These are phyloP conservation scores for Taxillus chinensis DNA, from an alignment of 164 flowering plant species.

Conservation along the genomic window DNA sequence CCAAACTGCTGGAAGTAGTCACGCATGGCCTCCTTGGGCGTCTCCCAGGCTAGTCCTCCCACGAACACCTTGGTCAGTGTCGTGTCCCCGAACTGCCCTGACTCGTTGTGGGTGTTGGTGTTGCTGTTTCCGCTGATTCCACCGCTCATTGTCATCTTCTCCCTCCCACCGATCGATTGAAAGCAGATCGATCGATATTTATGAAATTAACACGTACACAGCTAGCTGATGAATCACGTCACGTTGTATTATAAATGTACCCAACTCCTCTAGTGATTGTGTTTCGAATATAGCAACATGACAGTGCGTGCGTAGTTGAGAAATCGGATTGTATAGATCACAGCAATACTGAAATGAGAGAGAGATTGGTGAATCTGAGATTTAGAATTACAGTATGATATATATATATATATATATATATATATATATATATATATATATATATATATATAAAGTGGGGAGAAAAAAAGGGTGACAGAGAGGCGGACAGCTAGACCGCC, in stretches of 20 bases:
- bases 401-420: background rate
- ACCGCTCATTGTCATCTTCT: background rate
- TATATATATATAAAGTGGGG: no score
- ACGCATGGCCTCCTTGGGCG: constrained; percentile 69
- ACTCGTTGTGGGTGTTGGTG: background rate
- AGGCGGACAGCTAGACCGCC: background rate
- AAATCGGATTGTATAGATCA: no score
- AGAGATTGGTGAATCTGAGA: background rate
- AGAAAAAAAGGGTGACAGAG: background rate
- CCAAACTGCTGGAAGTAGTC: constrained; percentile 80
- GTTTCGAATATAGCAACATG: no score
- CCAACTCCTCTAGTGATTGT: no score
- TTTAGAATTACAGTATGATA: background rate
- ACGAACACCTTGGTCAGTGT: constrained; percentile 85
- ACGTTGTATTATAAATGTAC: no score
- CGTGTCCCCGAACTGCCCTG: constrained; percentile 65
- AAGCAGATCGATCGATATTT: background rate
- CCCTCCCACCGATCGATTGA: background rate
- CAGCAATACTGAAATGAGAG: background rate
- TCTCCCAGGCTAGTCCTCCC: constrained; percentile 96
- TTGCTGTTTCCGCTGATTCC: constrained; percentile 2
- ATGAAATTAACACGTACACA: no score
- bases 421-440: background rate
- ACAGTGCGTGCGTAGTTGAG: no score
- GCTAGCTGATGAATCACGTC: no score